A percentile compares a stretch with the other conserved stretches of the same genome.
Conservation (phyloP, 495 filamentous ascomycete genomes). For the Hypoxylon intermedium region DNA sequence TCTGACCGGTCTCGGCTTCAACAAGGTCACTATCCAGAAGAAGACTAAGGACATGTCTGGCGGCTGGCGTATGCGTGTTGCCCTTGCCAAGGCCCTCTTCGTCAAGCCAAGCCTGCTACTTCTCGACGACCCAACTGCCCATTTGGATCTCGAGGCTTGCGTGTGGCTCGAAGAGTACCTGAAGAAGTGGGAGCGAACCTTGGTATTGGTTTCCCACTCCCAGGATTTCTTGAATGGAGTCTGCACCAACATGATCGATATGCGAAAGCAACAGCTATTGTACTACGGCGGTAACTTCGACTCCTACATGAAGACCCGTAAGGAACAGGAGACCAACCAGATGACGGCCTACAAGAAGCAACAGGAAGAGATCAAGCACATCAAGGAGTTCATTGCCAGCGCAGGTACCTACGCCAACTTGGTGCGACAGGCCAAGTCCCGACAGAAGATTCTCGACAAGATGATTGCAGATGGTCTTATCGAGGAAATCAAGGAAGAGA, state of each 20-base stretch:
- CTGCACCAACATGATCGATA: slow-evolving; percentile 98
- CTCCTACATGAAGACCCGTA: slow-evolving; percentile 92
- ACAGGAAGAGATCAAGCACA: slow-evolving; percentile 98
- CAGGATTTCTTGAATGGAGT: slow-evolving; percentile 99
- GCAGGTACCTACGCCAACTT: slow-evolving; percentile 99
- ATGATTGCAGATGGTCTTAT: slow-evolving; percentile 99
- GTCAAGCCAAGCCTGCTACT: slow-evolving; percentile 95
- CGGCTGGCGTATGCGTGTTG: slow-evolving; percentile 99
- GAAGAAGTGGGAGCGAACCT: slow-evolving; percentile 99
- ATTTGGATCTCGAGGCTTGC: slow-evolving; percentile 99
- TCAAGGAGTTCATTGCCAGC: slow-evolving; percentile 99
- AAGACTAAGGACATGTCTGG: slow-evolving; percentile 99
- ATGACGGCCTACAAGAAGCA: slow-evolving; percentile 98
- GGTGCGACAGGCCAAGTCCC: slow-evolving; percentile 96
- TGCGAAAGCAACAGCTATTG: slow-evolving; percentile 85
- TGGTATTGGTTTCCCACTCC: slow-evolving; percentile 95
- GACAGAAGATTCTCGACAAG: slow-evolving; percentile 99
- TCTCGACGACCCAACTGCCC: slow-evolving; percentile 97
- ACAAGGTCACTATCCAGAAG: slow-evolving; percentile 96
- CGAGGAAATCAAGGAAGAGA: slow-evolving; percentile 82
- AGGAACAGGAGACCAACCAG: slow-evolving; percentile 96
- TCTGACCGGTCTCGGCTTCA: slow-evolving; percentile 98
- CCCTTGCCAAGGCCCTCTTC: slow-evolving; percentile 96
- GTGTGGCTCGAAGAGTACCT: slow-evolving; percentile 99
- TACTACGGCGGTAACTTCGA: slow-evolving; percentile 99